phyloP scores from a whole-genome alignment of 169 alveolate species.

The Plasmodium chabaudi region DNA sequence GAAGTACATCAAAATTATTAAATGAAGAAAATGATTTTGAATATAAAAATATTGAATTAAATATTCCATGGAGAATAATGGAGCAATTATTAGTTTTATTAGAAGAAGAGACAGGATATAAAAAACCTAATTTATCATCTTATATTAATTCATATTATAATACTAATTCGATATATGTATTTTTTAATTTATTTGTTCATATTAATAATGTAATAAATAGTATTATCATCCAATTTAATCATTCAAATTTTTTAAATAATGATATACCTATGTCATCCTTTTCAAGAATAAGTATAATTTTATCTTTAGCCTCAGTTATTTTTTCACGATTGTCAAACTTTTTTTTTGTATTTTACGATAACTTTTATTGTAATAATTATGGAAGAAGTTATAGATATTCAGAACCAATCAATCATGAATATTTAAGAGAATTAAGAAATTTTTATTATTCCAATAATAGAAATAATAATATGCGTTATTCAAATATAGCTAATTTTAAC shows the following conservation, averaged over 20 bases:
- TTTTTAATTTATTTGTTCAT: conserved; percentile 59
- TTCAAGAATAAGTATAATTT: conserved; percentile 55
- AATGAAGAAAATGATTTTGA: conserved; percentile 48
- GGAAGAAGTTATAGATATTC: conserved; percentile 46
- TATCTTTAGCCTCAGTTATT: conserved; percentile 56
- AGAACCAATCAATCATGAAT: conserved; percentile 30
- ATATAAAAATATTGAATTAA: conserved; percentile 55
- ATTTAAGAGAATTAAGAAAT: conserved; percentile 36
- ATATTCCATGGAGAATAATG: conserved; percentile 74
- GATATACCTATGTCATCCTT: conserved; percentile 62
- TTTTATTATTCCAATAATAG: conserved; percentile 25
- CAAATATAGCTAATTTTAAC: neutral
- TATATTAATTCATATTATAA: conserved; percentile 56
- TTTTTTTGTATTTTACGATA: conserved; percentile 60
- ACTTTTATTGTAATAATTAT: conserved; percentile 44
- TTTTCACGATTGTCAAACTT: conserved; percentile 43
- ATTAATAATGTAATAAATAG: conserved; percentile 60
- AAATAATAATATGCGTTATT: neutral
- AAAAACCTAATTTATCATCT: conserved; percentile 57
- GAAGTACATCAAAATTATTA: conserved; percentile 48
- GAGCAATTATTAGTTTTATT: conserved; percentile 48
- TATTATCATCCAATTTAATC: conserved; percentile 63
- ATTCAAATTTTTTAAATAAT: conserved; percentile 41
- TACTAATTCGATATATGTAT: conserved; percentile 53
- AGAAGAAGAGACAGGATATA: conserved; percentile 76